Percentiles rank a stretch among this genome's conserved stretches.
These are phyloP conservation scores for Cucurbitaria berberidis DNA, from an alignment of 2,329 filamentous ascomycete genomes.

Conservation along the genomic window DNA sequence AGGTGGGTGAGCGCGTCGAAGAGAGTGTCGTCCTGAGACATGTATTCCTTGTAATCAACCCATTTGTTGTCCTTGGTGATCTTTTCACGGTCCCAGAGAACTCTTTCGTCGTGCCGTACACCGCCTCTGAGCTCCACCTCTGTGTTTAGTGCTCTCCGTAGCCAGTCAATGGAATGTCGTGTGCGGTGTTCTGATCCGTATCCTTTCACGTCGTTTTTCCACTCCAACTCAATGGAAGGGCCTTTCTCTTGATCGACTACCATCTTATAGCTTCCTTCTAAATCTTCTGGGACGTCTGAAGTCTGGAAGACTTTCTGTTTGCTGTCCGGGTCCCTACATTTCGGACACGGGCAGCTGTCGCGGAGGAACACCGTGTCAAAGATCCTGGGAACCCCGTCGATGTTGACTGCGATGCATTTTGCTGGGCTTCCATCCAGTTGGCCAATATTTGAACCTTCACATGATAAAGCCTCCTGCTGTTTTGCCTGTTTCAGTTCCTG, in stretches of 20 bases:
- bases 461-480: slow-evolving; percentile 17
- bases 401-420: slow-evolving; percentile 39
- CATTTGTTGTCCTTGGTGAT: slow-evolving; percentile 60
- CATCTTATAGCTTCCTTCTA: slow-evolving; percentile 45
- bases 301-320: slow-evolving; percentile 70
- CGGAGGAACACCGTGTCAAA: slow-evolving; percentile 55
- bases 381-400: slow-evolving; percentile 36
- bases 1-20: slow-evolving; percentile 68
- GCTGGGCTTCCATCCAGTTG: slow-evolving; percentile 33
- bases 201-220: slow-evolving; percentile 62
- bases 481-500: slow-evolving; percentile 11
- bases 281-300: slow-evolving; percentile 63
- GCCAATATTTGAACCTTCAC: slow-evolving; percentile 14
- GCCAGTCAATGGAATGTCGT: slow-evolving; percentile 44
- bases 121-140: slow-evolving; percentile 39
- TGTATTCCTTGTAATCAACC: slow-evolving; percentile 75
- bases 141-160: slow-evolving; percentile 38
- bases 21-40: slow-evolving; percentile 65
- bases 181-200: slow-evolving; percentile 53
- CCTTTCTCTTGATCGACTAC: slow-evolving; percentile 49
- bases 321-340: slow-evolving; percentile 64
- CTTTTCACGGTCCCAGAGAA: slow-evolving; percentile 55
- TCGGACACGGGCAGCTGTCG: slow-evolving; percentile 64
- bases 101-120: slow-evolving; percentile 46
- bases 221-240: slow-evolving; percentile 62